Evolutionary conservation across 176 grass and related monocot genomes (phyloP).

Genomic region (Eleusine indica): DNA sequence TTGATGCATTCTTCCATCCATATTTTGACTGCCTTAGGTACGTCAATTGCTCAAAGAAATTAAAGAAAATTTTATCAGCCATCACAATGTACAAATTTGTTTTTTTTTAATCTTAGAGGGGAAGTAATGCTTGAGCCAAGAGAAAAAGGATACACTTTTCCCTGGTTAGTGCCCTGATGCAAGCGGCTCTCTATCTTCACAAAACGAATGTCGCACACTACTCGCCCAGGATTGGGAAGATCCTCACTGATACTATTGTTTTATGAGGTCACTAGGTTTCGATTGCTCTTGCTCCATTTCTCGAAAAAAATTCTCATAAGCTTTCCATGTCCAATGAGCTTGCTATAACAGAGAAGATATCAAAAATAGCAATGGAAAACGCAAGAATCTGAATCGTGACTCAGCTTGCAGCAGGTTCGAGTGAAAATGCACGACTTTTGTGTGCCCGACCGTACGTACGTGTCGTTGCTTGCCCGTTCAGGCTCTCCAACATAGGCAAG

Average conservation of each 20-base stretch:
- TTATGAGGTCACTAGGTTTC: background rate
- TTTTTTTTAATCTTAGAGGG: no score
- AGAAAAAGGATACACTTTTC: background rate
- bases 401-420: slow-evolving; percentile 8
- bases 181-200: background rate
- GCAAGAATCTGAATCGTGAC: background rate
- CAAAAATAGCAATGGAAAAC: background rate
- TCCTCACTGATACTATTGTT: background rate
- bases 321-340: slow-evolving; percentile 20
- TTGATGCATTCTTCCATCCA: no score
- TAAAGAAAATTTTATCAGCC: background rate
- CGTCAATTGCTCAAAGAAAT: background rate
- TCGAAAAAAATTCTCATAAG: background rate
- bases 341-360: background rate
- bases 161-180: background rate
- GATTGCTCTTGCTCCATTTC: background rate
- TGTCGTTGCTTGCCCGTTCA: slow-evolving; percentile 14
- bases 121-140: background rate
- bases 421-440: background rate
- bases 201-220: background rate
- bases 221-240: background rate
- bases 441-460: background rate
- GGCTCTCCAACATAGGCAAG: slow-evolving; percentile 6
- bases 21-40: background rate
- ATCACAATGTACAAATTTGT: background rate